Evolutionary conservation across 805 yeast genomes (phyloP), one percentile per base, ranked within the genome.

Genomic region (Lipomyces kockii): DNA sequence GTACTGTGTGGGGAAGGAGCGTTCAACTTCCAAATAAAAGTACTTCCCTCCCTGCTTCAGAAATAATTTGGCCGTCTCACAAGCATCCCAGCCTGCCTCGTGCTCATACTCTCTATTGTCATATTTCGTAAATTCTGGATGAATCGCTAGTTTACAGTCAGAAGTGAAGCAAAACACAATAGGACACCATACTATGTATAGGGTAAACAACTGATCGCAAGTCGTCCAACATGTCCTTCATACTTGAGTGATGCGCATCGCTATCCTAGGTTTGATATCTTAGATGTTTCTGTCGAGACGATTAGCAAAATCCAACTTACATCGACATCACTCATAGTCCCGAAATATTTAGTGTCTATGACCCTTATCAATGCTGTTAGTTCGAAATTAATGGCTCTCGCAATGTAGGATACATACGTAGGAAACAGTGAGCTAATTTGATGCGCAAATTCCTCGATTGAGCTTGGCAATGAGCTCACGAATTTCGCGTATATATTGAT

Each of bases 401-500:
- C 49, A 14, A 43, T 0, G 20, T 14, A 27, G 37, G 37, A 34
- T 35, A 56, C 39, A 12, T 11, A 56, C 59, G 17, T 56, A 11
- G 46, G 46, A 29, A 56, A 56, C 8, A 29, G 27, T 20, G 27
- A 20, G 12, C 8, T 25, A 0, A 56, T 17, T 56, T 35, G 27
- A 20, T 20, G 59, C 22, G 39, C 59, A 22, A 56, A 56, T 6
- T 52, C 55, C 9, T 22, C 27, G 32, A 27, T 22, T 12, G 55
- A 52, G 17, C 32, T 12, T 12, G 55, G 55, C 17, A 52, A 52
- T 27, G 32, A 12, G 32, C 55, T 14, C 32, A 52, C 17, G 20
- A 56, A 56, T n/a, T 56, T 56, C 46, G 59, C 59, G 27, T 56
- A 56, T 56, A 56, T 56, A 27, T 56, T 12, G n/a, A 56, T 56